Base-by-base conservation (phyloP, 2,329 filamentous ascomycete species). In the Fusarium pininemorale region DNA sequence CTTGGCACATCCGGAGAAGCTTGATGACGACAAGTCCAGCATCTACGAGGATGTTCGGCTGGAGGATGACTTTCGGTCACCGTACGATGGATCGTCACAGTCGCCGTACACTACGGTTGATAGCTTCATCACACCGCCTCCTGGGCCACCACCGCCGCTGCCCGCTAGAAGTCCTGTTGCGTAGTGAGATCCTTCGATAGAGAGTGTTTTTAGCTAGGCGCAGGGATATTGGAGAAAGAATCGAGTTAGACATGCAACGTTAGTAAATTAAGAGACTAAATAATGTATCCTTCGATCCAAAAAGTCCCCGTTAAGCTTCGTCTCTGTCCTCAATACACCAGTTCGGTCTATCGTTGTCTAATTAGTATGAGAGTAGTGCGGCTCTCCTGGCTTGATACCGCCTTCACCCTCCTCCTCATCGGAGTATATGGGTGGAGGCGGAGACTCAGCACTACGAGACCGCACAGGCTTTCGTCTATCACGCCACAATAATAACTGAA, bases 31-130 rank as follows among this genome's bases (percentile, higher is more conserved):
- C 1, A 55, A 69, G 12, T 61, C 53, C 4, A 75, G 72, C 22
- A 45, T 69, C 6, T 77, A 77, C 18, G 66, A 76, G 24, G 74
- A 73, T 47, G 58, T 69, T 8, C 57, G 44, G 2, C 28, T 55
- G 18, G 65, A 72, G 9, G 58, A 66, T 15, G 59, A 48, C 3
- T 47, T 60, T 15, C 37, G 24, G 11, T 47, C 50, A 9, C 60
- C 56, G 18, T 48, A 56, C 15, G 55, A 70, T 22, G 63, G 60
- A 32, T 64, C 73, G 2, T 30, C 48, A 1, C 45, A 47, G 20
- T 61, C 57, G 14, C 45, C 64, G 11, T 60, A 62, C 28, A 20
- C 37, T 22, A 28, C 61, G 2, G 41, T 53, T 4, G 66, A 66
- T 22, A 55, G 50, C 24, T 71, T 58, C 10, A 58, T 35, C 15